Conservation (phyloP, 768 basidiomycete species). For the Mycena chlorophos region DNA sequence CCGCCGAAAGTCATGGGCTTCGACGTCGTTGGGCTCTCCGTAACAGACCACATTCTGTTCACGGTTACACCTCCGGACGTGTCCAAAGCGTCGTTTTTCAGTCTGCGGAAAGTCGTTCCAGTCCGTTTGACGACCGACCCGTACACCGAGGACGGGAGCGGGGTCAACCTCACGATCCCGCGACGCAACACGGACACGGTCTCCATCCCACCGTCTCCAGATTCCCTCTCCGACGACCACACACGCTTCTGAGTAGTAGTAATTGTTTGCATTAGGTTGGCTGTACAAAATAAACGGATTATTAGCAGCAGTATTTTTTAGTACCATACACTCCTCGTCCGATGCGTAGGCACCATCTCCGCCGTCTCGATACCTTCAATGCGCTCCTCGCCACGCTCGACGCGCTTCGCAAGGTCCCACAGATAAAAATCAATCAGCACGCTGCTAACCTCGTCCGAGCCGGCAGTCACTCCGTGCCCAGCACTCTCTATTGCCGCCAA, state of each 20-base stretch:
- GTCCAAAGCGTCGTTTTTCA: conserved; percentile 53
- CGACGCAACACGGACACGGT: background rate
- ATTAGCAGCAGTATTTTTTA: conserved; percentile 32
- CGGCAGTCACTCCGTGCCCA: conserved; percentile 1
- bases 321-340: conserved; percentile 87
- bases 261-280: background rate
- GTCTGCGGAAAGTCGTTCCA: conserved; percentile 63
- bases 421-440: conserved; percentile 90
- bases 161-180: conserved; percentile 26
- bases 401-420: conserved; percentile 82
- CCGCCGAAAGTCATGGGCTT: conserved; percentile 60
- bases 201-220: background rate
- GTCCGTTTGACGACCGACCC: conserved; percentile 64
- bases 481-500: conserved; percentile 33
- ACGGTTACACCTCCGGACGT: conserved; percentile 60
- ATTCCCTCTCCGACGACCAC: background rate
- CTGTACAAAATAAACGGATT: background rate
- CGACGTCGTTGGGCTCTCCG: conserved; percentile 60
- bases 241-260: background rate
- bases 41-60: conserved; percentile 68
- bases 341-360: conserved; percentile 68
- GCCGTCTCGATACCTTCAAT: conserved; percentile 59
- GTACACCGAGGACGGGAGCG: conserved; percentile 46
- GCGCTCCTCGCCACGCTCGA: conserved; percentile 62
- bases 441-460: conserved; percentile 51